phyloP scores from a whole-genome alignment of 257 asterid species.

The Solanum virginianum region DNA sequence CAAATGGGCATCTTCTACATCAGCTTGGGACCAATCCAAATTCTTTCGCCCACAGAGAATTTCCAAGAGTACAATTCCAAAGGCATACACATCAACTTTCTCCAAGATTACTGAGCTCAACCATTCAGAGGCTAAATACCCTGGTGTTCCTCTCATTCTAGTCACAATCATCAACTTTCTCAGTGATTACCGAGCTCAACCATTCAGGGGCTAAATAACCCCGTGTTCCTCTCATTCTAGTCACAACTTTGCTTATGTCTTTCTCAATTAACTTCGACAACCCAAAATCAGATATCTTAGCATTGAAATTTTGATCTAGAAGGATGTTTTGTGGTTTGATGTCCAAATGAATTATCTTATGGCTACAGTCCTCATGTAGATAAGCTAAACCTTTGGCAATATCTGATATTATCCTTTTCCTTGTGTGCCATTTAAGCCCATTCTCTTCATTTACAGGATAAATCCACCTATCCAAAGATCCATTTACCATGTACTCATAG shows the following conservation, averaged over 20 bases:
- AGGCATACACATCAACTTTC: constrained; percentile 8
- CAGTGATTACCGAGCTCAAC: constrained; percentile 4
- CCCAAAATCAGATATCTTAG: constrained; percentile 16
- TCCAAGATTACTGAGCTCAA: constrained; percentile 2
- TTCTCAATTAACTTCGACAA: constrained; percentile 11
- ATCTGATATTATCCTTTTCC: background rate
- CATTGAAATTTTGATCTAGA: constrained; percentile 9
- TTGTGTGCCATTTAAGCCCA: background rate
- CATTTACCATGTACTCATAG: background rate
- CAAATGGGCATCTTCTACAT: background rate
- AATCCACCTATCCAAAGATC: background rate
- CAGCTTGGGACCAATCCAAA: constrained; percentile 1
- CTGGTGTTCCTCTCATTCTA: background rate
- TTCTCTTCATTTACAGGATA: background rate
- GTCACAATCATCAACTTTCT: constrained; percentile 15
- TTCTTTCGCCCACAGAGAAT: constrained; percentile 6
- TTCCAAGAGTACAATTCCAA: background rate
- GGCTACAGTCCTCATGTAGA: background rate
- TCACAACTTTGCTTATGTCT: constrained; percentile 6
- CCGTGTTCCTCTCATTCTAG: constrained; percentile 7
- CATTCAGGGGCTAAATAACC: background rate
- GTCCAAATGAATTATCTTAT: constrained; percentile 13
- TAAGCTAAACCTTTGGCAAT: background rate
- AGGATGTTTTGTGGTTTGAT: constrained; percentile 21
- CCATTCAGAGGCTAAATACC: background rate